A percentile compares a stretch with the other conserved stretches of the same genome.
Evolutionary conservation across 148 eudicot species (phyloP).

Genomic region (Beta vulgaris): DNA sequence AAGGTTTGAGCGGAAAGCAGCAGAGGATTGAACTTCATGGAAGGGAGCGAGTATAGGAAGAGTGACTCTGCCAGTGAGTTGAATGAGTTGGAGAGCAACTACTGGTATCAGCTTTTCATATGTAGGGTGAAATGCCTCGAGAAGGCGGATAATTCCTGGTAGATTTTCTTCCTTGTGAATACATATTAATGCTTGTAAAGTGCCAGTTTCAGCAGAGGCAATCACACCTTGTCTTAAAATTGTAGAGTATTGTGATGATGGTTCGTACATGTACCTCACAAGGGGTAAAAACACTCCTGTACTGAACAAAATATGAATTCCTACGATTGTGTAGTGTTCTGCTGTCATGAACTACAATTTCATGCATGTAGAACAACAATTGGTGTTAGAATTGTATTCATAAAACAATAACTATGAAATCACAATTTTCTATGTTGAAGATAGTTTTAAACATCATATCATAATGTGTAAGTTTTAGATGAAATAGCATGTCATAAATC

Average conservation of each 20-base stretch:
- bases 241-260: constrained; percentile 18
- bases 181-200: constrained; percentile 12
- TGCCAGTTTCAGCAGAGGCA: constrained; percentile 1
- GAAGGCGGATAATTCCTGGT: constrained; percentile 20
- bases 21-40: constrained; percentile 21
- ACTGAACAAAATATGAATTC: not conserved
- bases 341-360: not conserved
- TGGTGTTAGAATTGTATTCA: not conserved
- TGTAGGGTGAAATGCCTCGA: constrained; percentile 18
- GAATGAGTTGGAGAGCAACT: constrained; percentile 19
- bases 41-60: constrained; percentile 21
- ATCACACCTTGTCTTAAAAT: constrained; percentile 18
- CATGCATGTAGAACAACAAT: not conserved
- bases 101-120: constrained; percentile 4
- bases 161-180: constrained; percentile 25
- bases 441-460: not conserved
- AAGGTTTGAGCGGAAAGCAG: constrained; percentile 19
- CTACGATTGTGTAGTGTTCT: constrained; percentile 7
- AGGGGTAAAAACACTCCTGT: not conserved
- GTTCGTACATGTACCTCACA: constrained; percentile 15
- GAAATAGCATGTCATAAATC: not conserved
- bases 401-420: too few species aligned
- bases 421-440: too few species aligned
- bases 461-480: not conserved
- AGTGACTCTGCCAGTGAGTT: constrained; percentile 25